A percentile compares a stretch with the other conserved stretches of the same genome.
These are phyloP conservation scores for Colletotrichum cereale DNA, from an alignment of 2,329 filamentous ascomycete genomes.

Conservation along the genomic window DNA sequence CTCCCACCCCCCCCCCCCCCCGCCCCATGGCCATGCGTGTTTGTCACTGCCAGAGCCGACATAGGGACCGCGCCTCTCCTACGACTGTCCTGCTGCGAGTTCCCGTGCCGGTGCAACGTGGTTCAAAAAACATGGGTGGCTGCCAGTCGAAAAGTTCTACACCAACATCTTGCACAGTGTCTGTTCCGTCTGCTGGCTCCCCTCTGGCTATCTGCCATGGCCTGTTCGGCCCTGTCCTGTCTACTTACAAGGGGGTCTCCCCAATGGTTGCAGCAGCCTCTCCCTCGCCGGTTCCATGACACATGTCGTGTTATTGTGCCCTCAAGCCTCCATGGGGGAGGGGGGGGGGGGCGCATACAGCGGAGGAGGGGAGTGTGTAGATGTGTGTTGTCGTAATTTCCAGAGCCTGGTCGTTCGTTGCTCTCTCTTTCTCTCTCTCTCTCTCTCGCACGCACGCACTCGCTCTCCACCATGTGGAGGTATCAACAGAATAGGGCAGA, in stretches of 20 bases:
- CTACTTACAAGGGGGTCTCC: background rate
- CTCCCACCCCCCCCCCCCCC: background rate
- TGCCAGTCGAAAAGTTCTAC: background rate
- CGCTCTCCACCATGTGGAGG: background rate
- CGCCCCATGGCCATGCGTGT: background rate
- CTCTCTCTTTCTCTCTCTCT: background rate
- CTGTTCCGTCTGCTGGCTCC: background rate
- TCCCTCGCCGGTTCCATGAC: slow-evolving; percentile 18
- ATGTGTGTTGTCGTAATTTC: slow-evolving; percentile 21
- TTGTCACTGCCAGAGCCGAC: slow-evolving; percentile 11
- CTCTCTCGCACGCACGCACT: too few relatives aligned
- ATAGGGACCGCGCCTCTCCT: background rate
- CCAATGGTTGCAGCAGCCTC: slow-evolving; percentile 4
- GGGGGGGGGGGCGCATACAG: slow-evolving; percentile 1
- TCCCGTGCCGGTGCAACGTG: slow-evolving; percentile 7
- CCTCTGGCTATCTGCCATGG: background rate
- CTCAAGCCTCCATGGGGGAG: slow-evolving; percentile 4
- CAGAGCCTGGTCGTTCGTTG: slow-evolving; percentile 9
- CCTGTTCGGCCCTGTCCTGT: background rate
- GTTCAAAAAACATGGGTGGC: background rate
- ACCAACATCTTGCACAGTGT: background rate
- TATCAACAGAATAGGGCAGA: background rate
- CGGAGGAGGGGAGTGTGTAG: background rate
- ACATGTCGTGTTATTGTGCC: slow-evolving; percentile 19
- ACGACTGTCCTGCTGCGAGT: slow-evolving; percentile 5